A percentile compares a stretch with the other conserved stretches of the same genome.
These are phyloP conservation scores for Penicillium angulare DNA, from an alignment of 495 filamentous ascomycete genomes.

Conservation along the genomic window DNA sequence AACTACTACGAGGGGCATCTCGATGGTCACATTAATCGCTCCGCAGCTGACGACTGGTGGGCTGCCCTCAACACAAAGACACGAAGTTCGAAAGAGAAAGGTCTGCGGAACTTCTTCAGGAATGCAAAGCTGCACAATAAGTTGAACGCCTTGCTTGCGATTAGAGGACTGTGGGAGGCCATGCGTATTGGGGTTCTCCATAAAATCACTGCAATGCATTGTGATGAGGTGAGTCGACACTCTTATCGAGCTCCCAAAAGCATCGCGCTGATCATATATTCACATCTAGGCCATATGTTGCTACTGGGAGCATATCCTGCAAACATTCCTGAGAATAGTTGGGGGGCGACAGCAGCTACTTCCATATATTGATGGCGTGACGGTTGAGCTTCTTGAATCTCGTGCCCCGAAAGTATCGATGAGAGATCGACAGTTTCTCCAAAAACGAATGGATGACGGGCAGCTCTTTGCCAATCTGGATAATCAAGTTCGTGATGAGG, in stretches of 20 bases:
- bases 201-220: conserved; percentile 12
- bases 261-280: neutral
- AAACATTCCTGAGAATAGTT: neutral
- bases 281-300: neutral
- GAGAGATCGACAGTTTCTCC: neutral
- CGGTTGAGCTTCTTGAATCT: neutral
- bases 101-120: conserved; percentile 5
- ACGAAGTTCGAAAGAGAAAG: conserved; percentile 5
- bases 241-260: neutral
- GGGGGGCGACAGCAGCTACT: neutral
- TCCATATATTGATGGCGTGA: neutral
- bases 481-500: neutral
- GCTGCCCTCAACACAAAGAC: neutral
- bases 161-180: conserved; percentile 7
- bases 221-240: conserved; percentile 10
- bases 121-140: neutral
- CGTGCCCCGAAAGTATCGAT: neutral
- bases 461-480: neutral
- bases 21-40: neutral
- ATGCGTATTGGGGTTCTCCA: conserved; percentile 13
- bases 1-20: conserved; percentile 11
- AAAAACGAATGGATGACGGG: conserved; percentile 1
- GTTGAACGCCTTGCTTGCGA: conserved; percentile 3
- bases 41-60: conserved; percentile 10
- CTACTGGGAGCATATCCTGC: conserved; percentile 1